Evolutionary conservation across 768 basidiomycete genomes (phyloP), one percentile per base, ranked within the genome.

Genomic region (Rhodotorula toruloides): DNA sequence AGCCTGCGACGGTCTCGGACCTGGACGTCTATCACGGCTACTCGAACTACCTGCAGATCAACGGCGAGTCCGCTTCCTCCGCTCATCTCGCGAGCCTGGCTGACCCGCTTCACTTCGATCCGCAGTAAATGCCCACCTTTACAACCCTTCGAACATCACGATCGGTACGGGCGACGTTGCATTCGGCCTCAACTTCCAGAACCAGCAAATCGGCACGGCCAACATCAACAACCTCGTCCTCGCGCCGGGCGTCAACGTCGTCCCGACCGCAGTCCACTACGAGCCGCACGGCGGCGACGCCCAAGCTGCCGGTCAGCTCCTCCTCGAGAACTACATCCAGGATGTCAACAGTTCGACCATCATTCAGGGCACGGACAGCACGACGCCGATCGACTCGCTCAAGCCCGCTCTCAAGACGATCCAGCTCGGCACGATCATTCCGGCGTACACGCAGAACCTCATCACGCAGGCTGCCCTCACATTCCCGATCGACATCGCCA

Each of bases 241-340:
- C 63, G 72, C 80, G 22, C 86, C 87, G 0, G 86, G 86, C 32
- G 82, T 81, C 62, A 76, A 78, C 48, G 80, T 77, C 48, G 86
- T 87, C 70, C 76, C 84, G 4, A 87, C 65, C 82, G 85, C 84
- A 63, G 85, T 88, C 9, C 80, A 84, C 54, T 88, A 82, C 76
- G 34, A 58, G 25, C 79, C 83, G 16, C 84, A 85, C 0, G 83
- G 84, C 67, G 84, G 84, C 11, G 77, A 73, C 29, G 83, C 84
- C 11, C 76, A 79, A n/a, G 72, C 80, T 2, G 82, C 85, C 3
- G 87, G 87, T 0, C 68, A 70, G 44, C 72, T 74, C 14, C 74
- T 88, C 65, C 80, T 89, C 53, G 82, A 86, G 76, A 85, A 86
- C 74, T 88, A 84, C 73, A 76, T 89, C n/a, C 84, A 86, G 77